Evolutionary conservation across 176 grass and related monocot genomes (phyloP).

Genomic region (Raddia distichophylla): DNA sequence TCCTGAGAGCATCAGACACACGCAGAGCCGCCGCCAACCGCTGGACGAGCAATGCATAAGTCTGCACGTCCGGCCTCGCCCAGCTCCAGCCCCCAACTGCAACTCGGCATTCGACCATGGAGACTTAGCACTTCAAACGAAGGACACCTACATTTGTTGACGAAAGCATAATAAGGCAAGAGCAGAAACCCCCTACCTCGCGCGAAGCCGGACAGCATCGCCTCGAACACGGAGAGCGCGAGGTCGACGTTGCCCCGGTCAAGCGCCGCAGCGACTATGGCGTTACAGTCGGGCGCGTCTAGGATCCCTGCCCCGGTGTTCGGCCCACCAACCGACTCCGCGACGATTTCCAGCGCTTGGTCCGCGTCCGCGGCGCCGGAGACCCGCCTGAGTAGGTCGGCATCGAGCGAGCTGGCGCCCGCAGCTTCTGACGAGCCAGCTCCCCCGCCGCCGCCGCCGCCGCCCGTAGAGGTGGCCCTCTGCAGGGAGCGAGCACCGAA

Average conservation of each 20-base stretch:
- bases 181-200: slow-evolving; percentile 41
- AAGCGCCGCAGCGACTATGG: slow-evolving; percentile 59
- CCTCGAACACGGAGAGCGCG: slow-evolving; percentile 70
- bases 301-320: slow-evolving; percentile 14
- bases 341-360: slow-evolving; percentile 58
- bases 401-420: slow-evolving; percentile 33
- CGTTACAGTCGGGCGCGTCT: slow-evolving; percentile 56
- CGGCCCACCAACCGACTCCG: slow-evolving; percentile 34
- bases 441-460: slow-evolving; percentile 33
- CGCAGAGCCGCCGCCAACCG: slow-evolving; percentile 58
- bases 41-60: slow-evolving; percentile 64
- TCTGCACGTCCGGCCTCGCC: slow-evolving; percentile 69
- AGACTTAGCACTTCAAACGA: slow-evolving; percentile 31
- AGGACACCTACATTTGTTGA: slow-evolving; percentile 7
- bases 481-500: slow-evolving; percentile 11
- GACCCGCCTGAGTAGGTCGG: slow-evolving; percentile 47
- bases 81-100: slow-evolving; percentile 58
- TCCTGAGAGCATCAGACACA: slow-evolving; percentile 65
- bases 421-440: slow-evolving; percentile 36
- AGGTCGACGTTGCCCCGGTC: slow-evolving; percentile 67
- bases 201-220: slow-evolving; percentile 59
- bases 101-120: neutral
- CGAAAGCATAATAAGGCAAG: neutral
- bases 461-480: slow-evolving; percentile 43
- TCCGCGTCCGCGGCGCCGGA: slow-evolving; percentile 53